These are phyloP conservation scores for Talaromyces proteolyticus DNA, from an alignment of 495 filamentous ascomycete species.

Conservation along the genomic window DNA sequence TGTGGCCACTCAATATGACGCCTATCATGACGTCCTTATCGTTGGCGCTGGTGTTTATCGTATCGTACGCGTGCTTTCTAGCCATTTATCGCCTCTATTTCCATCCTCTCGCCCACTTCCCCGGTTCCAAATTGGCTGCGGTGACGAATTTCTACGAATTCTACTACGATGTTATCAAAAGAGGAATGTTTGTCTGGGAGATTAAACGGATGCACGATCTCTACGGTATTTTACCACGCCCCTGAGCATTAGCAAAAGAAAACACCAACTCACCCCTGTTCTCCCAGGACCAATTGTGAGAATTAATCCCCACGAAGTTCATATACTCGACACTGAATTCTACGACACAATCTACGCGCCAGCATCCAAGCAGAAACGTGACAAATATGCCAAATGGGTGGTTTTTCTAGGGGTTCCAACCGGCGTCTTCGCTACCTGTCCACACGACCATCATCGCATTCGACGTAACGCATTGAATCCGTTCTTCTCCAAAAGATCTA, in stretches of 20 bases:
- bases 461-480: constrained; percentile 29
- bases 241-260: too few species aligned
- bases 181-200: too few species aligned
- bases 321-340: too few species aligned
- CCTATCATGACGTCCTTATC: too few species aligned
- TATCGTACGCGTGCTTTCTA: neutral
- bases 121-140: constrained; percentile 24
- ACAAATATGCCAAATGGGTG: constrained; percentile 11
- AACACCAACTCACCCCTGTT: too few species aligned
- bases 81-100: constrained; percentile 21
- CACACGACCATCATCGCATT: constrained; percentile 31
- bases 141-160: constrained; percentile 25
- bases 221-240: too few species aligned
- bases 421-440: constrained; percentile 22
- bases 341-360: too few species aligned
- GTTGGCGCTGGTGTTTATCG: neutral
- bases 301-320: too few species aligned
- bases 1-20: too few species aligned
- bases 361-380: too few species aligned
- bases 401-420: constrained; percentile 7
- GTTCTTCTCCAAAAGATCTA: constrained; percentile 34
- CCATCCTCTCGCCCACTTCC: constrained; percentile 19
- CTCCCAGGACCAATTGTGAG: too few species aligned
- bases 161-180: constrained; percentile 8
- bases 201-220: too few species aligned